Base-by-base conservation (phyloP, 1,284 basidiomycete species). In the Trichosporon asahii region DNA sequence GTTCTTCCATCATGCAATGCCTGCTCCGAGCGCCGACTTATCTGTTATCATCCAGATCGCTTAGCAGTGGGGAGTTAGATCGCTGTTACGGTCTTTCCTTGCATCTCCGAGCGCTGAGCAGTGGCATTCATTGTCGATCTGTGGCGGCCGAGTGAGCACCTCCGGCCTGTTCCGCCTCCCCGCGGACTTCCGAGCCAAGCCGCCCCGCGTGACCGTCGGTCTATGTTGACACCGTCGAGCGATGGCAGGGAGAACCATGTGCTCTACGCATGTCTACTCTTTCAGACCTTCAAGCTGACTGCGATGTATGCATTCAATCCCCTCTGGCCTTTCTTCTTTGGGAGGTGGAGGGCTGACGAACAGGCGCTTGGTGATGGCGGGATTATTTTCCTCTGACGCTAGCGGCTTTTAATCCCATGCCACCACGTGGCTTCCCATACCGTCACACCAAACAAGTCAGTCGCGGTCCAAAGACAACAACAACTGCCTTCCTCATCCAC, bases 391-490 rank as follows among this genome's bases (percentile, higher is more conserved):
- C 29, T 29, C 27, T 6, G 1, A 18, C 23, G 46, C 61, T 64
- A 21, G 44, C 40, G 18, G 53, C 21, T 25, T 25, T 63, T 70
- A 18, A 18, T 65, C 40, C 64, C 37, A 44, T 11, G 3, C 9
- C 11, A 21, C 64, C 64, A 65, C 64, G 64, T 65, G 64, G 64
- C 57, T 18, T 23, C 11, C 57, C 57, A 61, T 61, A 25, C 57
- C 57, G 57, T 61, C 57, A 61, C 57, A 61, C 57, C 29, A 61
- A 61, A 61, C 57, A 61, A 61, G 57, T 61, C 57, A 61, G 57
- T 61, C 57, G 57, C 57, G 57, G 21, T 61, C 29, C n/a, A n/a
- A 14, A 9, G 6, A 65, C 64, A 65, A 65, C 64, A 65, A 65
- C 64, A 46, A 65, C 40, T 18, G 40, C 23, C 64, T 65, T 64